These are phyloP conservation scores for Tricholoma sp. DNA, from an alignment of 768 basidiomycete genomes.

Conservation along the genomic window DNA sequence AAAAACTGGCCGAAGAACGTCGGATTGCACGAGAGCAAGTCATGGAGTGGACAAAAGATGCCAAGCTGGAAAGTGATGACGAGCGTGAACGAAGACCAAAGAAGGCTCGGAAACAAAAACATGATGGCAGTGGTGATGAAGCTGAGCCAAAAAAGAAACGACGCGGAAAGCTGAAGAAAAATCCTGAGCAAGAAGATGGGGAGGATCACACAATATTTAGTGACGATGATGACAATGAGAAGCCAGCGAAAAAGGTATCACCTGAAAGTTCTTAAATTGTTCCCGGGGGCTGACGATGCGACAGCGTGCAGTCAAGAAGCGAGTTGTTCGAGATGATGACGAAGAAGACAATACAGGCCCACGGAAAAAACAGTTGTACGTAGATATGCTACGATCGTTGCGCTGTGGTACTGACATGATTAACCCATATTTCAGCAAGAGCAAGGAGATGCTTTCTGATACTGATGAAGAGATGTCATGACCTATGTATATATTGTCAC, in stretches of 20 bases:
- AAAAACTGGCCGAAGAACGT: constrained; percentile 77
- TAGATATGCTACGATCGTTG: constrained; percentile 9
- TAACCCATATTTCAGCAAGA: constrained; percentile 54
- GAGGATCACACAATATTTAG: constrained; percentile 69
- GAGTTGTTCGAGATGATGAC: constrained; percentile 75
- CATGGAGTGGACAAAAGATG: constrained; percentile 69
- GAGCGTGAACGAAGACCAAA: constrained; percentile 66
- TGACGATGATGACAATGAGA: constrained; percentile 62
- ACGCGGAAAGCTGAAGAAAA: constrained; percentile 62
- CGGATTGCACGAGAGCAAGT: constrained; percentile 74
- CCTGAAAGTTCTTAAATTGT: neutral
- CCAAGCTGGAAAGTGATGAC: constrained; percentile 70
- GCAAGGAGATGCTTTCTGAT: constrained; percentile 82
- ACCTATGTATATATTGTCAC: neutral
- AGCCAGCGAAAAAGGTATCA: constrained; percentile 64
- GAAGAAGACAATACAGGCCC: constrained; percentile 61
- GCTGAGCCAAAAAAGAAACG: constrained; percentile 70
- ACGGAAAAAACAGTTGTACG: constrained; percentile 75
- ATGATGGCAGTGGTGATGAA: constrained; percentile 54
- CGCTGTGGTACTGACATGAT: neutral
- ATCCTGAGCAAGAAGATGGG: constrained; percentile 45
- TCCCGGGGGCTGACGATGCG: constrained; percentile 14
- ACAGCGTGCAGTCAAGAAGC: constrained; percentile 59
- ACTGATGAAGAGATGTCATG: constrained; percentile 82
- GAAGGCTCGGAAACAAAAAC: constrained; percentile 50